Percentiles rank a stretch among this genome's conserved stretches.
Conservation (phyloP, 768 basidiomycete species). For the Paxillus involutus region DNA sequence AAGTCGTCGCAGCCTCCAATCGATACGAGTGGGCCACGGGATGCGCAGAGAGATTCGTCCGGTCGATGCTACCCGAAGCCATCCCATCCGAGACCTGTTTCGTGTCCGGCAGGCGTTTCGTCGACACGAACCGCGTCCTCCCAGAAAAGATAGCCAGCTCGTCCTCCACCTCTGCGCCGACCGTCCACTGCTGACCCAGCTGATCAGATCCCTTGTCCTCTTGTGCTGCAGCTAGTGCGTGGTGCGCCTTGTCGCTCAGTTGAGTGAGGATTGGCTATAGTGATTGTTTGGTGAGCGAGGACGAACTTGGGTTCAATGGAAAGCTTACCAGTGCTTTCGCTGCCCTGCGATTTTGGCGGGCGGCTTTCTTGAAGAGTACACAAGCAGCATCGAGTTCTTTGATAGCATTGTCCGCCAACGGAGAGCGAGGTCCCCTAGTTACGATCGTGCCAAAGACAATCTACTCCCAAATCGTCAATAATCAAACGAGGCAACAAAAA, state of each 20-base stretch:
- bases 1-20: slow-evolving; percentile 11
- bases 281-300: slow-evolving; percentile 1
- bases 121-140: slow-evolving; percentile 59
- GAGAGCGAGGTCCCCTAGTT: slow-evolving; percentile 67
- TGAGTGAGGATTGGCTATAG: slow-evolving; percentile 57
- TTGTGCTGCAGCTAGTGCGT: slow-evolving; percentile 45
- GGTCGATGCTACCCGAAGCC: neutral
- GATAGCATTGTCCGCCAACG: slow-evolving; percentile 66
- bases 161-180: slow-evolving; percentile 55
- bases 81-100: slow-evolving; percentile 8
- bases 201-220: slow-evolving; percentile 31
- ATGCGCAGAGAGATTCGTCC: neutral
- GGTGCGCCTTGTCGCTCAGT: slow-evolving; percentile 66
- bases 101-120: slow-evolving; percentile 34
- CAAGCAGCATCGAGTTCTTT: slow-evolving; percentile 68
- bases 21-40: slow-evolving; percentile 12
- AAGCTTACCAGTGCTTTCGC: slow-evolving; percentile 61
- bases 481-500: neutral
- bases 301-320: neutral
- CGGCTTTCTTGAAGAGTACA: slow-evolving; percentile 63
- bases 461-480: slow-evolving; percentile 33
- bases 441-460: slow-evolving; percentile 80
- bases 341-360: slow-evolving; percentile 58
- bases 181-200: slow-evolving; percentile 46
- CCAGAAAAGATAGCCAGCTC: slow-evolving; percentile 72